These are phyloP conservation scores for Botrytis galanthina DNA, from an alignment of 2,329 filamentous ascomycete genomes.

Conservation along the genomic window DNA sequence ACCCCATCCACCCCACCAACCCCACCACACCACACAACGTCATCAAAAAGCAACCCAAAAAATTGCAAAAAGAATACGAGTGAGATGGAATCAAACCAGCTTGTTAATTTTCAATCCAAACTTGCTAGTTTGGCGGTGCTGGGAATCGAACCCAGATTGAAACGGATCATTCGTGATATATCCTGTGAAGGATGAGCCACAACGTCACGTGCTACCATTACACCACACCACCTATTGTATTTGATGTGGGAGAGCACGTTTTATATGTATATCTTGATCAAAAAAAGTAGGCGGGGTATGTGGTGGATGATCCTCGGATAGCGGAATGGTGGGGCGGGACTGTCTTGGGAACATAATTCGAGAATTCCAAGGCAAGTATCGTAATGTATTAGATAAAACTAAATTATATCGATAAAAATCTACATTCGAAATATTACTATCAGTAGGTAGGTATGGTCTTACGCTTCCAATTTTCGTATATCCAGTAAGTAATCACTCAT, in stretches of 20 bases:
- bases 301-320: neutral
- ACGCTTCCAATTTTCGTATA: neutral
- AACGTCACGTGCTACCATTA: constrained; percentile 40
- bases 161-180: constrained; percentile 33
- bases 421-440: neutral
- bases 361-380: neutral
- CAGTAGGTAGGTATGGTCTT: neutral
- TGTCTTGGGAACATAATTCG: neutral
- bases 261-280: fast-evolving
- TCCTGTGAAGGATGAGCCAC: constrained; percentile 30
- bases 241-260: fast-evolving
- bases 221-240: constrained; percentile 26
- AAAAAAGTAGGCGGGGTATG: fast-evolving
- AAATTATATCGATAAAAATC: too few relatives aligned
- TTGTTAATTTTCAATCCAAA: constrained; percentile 33
- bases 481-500: neutral
- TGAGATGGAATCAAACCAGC: constrained; percentile 25
- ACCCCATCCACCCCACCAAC: neutral
- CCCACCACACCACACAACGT: neutral
- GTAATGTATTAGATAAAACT: too few relatives aligned
- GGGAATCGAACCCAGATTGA: constrained; percentile 41
- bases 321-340: neutral
- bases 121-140: constrained; percentile 34
- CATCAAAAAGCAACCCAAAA: neutral
- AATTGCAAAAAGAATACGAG: neutral